Percentiles rank a stretch among this genome's conserved stretches.
These are phyloP conservation scores for Lodderomyces metapsilosis DNA, from an alignment of 1,139 yeast genomes.

Conservation along the genomic window DNA sequence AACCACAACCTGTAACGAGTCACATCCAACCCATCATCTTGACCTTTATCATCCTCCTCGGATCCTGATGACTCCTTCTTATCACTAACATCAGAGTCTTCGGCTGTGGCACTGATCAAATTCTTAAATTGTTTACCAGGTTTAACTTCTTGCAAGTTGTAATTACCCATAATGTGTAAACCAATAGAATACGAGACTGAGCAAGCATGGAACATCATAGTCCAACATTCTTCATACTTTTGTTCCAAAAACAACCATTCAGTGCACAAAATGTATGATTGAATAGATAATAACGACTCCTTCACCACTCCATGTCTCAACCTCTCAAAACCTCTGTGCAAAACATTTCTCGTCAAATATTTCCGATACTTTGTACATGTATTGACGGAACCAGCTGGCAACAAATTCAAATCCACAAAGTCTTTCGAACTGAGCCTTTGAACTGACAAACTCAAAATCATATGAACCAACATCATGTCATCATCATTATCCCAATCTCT, in stretches of 20 bases:
- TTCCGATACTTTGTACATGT: constrained; percentile 27
- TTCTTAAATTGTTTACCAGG: constrained; percentile 15
- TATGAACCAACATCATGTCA: constrained; percentile 45
- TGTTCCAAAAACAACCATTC: constrained; percentile 51
- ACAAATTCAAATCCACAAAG: constrained; percentile 26
- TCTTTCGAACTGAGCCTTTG: constrained; percentile 39
- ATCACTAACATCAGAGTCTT: constrained; percentile 13
- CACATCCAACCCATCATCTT: constrained; percentile 32
- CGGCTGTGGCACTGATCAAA: constrained; percentile 11
- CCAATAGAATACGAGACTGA: constrained; percentile 53
- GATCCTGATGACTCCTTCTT: constrained; percentile 8
- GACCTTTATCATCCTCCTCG: constrained; percentile 14
- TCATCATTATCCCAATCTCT: constrained; percentile 52
- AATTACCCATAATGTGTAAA: constrained; percentile 44
- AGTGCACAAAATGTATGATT: constrained; percentile 49
- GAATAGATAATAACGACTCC: constrained; percentile 47
- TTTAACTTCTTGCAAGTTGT: constrained; percentile 17
- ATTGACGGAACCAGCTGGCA: constrained; percentile 16
- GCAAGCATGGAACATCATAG: constrained; percentile 49
- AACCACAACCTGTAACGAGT: constrained; percentile 48
- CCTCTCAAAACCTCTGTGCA: constrained; percentile 37
- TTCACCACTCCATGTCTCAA: constrained; percentile 46
- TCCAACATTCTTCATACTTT: constrained; percentile 50
- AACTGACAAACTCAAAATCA: constrained; percentile 42
- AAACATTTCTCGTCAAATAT: constrained; percentile 29